phyloP scores from a whole-genome alignment of 2,329 filamentous ascomycete species.

The Aureobasidium mangrovei region DNA sequence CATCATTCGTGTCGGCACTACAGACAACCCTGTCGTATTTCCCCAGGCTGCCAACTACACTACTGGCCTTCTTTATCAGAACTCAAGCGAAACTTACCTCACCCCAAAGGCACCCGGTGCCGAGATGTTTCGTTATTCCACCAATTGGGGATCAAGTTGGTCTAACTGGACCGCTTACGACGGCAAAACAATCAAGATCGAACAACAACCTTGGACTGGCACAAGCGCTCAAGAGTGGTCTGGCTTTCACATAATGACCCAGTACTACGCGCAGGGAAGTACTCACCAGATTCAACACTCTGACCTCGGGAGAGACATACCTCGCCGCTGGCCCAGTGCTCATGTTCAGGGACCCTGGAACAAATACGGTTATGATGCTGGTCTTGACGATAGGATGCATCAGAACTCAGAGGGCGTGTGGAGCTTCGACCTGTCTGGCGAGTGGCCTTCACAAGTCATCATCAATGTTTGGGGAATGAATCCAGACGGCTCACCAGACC shows the following conservation, averaged over 20 bases:
- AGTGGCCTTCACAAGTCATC: slow-evolving; percentile 55
- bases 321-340: neutral
- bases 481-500: slow-evolving; percentile 53
- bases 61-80: slow-evolving; percentile 39
- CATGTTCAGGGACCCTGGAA: slow-evolving; percentile 4
- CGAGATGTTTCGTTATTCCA: slow-evolving; percentile 53
- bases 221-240: slow-evolving; percentile 48
- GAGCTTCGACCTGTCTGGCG: slow-evolving; percentile 52
- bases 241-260: slow-evolving; percentile 53
- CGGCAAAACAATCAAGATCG: slow-evolving; percentile 42
- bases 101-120: slow-evolving; percentile 53
- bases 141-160: slow-evolving; percentile 52
- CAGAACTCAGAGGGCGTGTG: slow-evolving; percentile 44
- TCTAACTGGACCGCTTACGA: slow-evolving; percentile 50
- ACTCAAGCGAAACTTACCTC: slow-evolving; percentile 36
- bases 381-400: slow-evolving; percentile 29
- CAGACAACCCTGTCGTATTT: slow-evolving; percentile 52
- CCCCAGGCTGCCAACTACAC: slow-evolving; percentile 50
- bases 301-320: slow-evolving; percentile 34
- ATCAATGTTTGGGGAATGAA: slow-evolving; percentile 61
- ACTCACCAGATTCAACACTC: slow-evolving; percentile 53
- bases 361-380: slow-evolving; percentile 1
- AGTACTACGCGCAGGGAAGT: slow-evolving; percentile 58
- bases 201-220: slow-evolving; percentile 48
- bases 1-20: slow-evolving; percentile 50